Evolutionary conservation across 208 protist species (phyloP), one percentile per base, ranked within the genome.

Genomic region (Trypanosoma grayi): DNA sequence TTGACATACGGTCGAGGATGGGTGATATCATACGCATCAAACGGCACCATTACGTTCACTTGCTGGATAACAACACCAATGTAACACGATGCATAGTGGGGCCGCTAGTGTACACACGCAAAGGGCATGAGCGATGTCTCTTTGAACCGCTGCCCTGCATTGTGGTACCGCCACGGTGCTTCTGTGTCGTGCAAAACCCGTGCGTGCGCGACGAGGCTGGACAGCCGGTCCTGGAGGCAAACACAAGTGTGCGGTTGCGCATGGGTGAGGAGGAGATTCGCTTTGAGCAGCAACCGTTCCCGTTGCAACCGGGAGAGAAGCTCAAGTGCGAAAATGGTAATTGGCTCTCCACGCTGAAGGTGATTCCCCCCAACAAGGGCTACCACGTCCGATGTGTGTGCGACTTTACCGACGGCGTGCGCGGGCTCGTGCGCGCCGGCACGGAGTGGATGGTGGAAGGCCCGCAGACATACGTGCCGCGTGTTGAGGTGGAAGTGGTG

Each of bases 21-120:
- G 30, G 46, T 31, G 74, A 83, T 39, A 75, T 97, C 28, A 92
- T 97, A 50, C 84, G 93, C 18, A 81, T 98, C 54, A 92, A 95
- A 68, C 89, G 87, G 22, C 81, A 92, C 53, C 75, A 97, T 48
- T 98, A 96, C 77, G 86, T 96, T 45, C 95, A 98, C 62, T 76
- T 98, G 7, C 73, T 98, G 56, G 94, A 98, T 77, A 97, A 95
- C 71, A 98, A 97, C 74, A 93, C 83, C 2, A 96, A 97, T 67
- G 79, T 91, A 13, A 93, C 87, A 1, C 62, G 75, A 20, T 74
- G 64, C n/a, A 36, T 91, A 3, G 67, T 93, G 14, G 97, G 97
- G n/a, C 97, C 97, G 14, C 36, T 81, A 33, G 94, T 96, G 22
- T 98, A 94, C 76, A 97, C 91, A 6, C 77, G 85, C 6, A 81